Evolutionary conservation across 805 yeast species (phyloP), one percentile per base, ranked within the genome.

Genomic region (Yarrowia phangngaensis): DNA sequence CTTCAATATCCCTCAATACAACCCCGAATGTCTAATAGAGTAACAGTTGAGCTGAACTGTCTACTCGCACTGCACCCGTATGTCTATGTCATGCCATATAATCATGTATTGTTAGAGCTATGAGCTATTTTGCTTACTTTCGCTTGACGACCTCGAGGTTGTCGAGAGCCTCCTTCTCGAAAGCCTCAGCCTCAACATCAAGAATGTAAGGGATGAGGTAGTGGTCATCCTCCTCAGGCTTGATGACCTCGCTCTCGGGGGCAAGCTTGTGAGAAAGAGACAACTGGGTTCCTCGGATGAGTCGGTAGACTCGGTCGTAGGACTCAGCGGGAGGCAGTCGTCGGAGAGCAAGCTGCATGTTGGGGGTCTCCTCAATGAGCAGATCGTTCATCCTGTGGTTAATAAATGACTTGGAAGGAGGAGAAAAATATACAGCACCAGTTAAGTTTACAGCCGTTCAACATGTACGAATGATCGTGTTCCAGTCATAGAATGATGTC

Each of bases 141-240:
- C 58, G 43, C 60, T 51, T 33, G 7, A 35, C 59, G 52, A 72
- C 69, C 51, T 60, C 70, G 58, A 86, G 73, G 75, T 85, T 83
- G 75, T 92, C 95, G 64, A 92, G 79, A 64, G 82, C 92, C 54
- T 75, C 80, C 71, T 82, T 87, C 75, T 92, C 98, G 56, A 76
- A 73, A 41, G 80, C 82, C 69, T 86, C 97, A 60, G 85, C 86
- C 74, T 92, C 97, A 54, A 90, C 94, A 74, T 92, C 97, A 63
- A 89, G 76, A 54, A 92, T 72, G 73, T 84, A 84, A 59, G 96
- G 97, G 53, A 84, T 69, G 64, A 92, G 75, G 72, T 88, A 89
- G 59, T 61, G 49, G 31, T 61, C 63, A 59, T 65, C 69, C 54
- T 90, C 90, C 63, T 80, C 85, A 22, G 87, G 78, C 66, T 80